A percentile compares a stretch with the other conserved stretches of the same genome.
Evolutionary conservation across 345 rosid species (phyloP).

Genomic region (Rhizophora apiculata): DNA sequence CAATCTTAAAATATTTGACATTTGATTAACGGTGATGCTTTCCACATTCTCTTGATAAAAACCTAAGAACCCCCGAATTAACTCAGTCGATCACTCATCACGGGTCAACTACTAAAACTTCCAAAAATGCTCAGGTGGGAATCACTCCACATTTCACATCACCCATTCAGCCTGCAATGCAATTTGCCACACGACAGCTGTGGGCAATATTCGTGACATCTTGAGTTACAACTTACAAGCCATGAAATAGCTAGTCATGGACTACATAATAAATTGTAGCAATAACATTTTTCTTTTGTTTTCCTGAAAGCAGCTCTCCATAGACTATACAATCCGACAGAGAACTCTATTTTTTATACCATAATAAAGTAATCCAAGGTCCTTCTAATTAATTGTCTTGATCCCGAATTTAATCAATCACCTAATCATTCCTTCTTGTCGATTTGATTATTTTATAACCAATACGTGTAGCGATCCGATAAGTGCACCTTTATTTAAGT

Average conservation of each 20-base stretch:
- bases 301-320: no score
- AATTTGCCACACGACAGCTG: background rate
- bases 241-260: no score
- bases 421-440: background rate
- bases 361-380: background rate
- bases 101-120: background rate
- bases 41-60: background rate
- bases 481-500: background rate
- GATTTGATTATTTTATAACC: slow-evolving; percentile 5
- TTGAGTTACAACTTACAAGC: background rate
- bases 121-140: background rate
- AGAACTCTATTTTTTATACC: no score
- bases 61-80: no score
- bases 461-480: background rate
- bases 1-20: background rate
- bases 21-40: background rate
- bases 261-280: no score
- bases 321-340: no score
- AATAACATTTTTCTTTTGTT: no score
- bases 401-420: background rate
- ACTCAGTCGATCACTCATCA: no score
- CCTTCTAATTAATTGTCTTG: background rate
- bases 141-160: background rate
- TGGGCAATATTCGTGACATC: background rate
- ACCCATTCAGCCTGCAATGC: background rate